Evolutionary conservation across 2,329 filamentous ascomycete genomes (phyloP), one percentile per base, ranked within the genome.

Genomic region (Fusarium concolor): DNA sequence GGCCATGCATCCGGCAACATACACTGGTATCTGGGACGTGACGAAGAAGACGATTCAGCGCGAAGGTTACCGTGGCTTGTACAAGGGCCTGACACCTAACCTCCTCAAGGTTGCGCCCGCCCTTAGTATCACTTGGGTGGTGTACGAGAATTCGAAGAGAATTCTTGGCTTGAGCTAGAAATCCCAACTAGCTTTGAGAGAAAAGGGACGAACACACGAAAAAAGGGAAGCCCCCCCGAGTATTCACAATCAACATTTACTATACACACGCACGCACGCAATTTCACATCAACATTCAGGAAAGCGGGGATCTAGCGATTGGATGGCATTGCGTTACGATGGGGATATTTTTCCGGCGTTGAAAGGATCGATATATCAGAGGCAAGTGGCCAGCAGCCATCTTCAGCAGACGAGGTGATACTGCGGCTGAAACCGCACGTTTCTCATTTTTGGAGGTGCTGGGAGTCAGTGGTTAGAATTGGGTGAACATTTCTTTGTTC

Each of bases 101-200:
- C 83, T 99, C 38, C 85, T 99, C 72, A 99, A 99, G 83, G 96
- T 99, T 35, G 94, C 96, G 11, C 96, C 96, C 3, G 94, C 96
- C 29, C 90, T 99, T 54, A 97, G 94, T 74, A 98, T 99, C 77
- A 94, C 93, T 55, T 97, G 96, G 84, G 89, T 97, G 74, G 92
- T 96, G 63, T 97, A 97, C 76, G 94, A 97, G 81, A 96, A 96
- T 76, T 89, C 92, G 56, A 97, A 97, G 84, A 87, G 85, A 72
- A 77, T 92, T 33, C 83, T 97, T 70, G 79, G 83, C 15, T 75
- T 89, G 72, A 82, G 84, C 68, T 78, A 61, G 67, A 42, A 18
- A 24, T 14, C 26, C 10, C 11, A 29, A 26, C 46, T 38, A 46
- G 43, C 38, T 20, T 8, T 33, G 26, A 29, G 20, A 63, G 18